phyloP scores from a whole-genome alignment of 108 stramenopile species.

The Nannochloropsis granulata region DNA sequence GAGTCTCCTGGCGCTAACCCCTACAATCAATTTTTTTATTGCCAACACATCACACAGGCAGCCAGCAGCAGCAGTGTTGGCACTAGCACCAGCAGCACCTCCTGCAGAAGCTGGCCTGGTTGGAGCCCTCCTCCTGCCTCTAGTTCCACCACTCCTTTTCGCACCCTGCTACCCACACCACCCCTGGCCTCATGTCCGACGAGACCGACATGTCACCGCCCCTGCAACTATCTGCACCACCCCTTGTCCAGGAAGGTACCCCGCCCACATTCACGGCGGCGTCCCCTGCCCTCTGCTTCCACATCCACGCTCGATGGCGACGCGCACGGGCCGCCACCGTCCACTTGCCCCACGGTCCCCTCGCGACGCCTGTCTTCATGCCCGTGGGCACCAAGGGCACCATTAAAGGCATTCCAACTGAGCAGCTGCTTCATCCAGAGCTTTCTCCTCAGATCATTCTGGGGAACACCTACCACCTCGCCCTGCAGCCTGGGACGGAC shows the following conservation, averaged over 20 bases:
- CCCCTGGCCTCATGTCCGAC: no score
- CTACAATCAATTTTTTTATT: no score
- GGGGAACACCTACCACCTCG: conserved; percentile 94
- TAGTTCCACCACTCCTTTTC: no score
- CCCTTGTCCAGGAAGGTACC: not conserved
- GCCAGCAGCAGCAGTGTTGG: no score
- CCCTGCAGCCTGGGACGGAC: conserved; percentile 75
- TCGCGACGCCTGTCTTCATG: conserved; percentile 91
- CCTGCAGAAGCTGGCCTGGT: no score
- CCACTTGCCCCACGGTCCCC: conserved; percentile 49
- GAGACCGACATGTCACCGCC: not conserved
- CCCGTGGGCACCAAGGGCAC: conserved; percentile 98
- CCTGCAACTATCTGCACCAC: not conserved
- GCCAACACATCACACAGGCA: no score
- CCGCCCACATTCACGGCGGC: not conserved
- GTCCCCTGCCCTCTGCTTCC: conserved; percentile 14
- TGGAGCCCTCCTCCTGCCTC: no score
- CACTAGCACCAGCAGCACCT: no score
- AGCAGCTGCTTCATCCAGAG: conserved; percentile 45
- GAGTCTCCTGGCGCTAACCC: no score
- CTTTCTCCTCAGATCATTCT: conserved; percentile 53
- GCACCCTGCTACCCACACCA: no score
- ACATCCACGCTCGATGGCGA: not conserved
- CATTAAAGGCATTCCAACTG: conserved; percentile 64
- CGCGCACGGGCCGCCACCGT: conserved; percentile 31